A percentile compares a stretch with the other conserved stretches of the same genome.
Conservation (phyloP, 371 early-diverging fungal species). For the Lichtheimia corymbifera region DNA sequence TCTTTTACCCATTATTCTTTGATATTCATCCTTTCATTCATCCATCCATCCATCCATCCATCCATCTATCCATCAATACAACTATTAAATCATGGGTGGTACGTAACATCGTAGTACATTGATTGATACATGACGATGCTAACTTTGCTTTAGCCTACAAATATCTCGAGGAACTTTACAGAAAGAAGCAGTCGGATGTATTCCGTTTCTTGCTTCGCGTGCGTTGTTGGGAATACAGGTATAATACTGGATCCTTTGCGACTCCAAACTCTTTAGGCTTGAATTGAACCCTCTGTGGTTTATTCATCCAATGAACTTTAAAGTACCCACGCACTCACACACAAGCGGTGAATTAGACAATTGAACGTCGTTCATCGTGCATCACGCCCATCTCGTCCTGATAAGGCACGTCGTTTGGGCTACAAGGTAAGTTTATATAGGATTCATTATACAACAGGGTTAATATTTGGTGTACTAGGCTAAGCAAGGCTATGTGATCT, state of each 20-base stretch:
- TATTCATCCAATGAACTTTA: constrained; percentile 12
- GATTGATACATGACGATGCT: neutral
- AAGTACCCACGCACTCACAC: constrained; percentile 10
- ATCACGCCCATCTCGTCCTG: constrained; percentile 97
- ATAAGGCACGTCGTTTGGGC: constrained; percentile 98
- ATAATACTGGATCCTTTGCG: constrained; percentile 7
- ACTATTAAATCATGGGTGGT: constrained; percentile 10
- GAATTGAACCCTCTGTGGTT: neutral
- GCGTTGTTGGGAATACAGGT: constrained; percentile 97
- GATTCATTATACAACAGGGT: neutral
- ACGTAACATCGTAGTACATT: neutral
- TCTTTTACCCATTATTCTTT: neutral
- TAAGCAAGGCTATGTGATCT: constrained; percentile 98
- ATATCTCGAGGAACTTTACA: constrained; percentile 97
- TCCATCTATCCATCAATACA: constrained; percentile 14
- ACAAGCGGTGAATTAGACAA: constrained; percentile 51
- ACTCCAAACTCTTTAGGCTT: constrained; percentile 9
- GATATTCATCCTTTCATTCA: constrained; percentile 4
- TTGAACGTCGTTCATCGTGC: constrained; percentile 97
- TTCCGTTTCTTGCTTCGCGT: constrained; percentile 98
- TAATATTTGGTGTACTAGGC: constrained; percentile 39
- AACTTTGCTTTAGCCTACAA: constrained; percentile 69
- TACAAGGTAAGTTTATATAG: constrained; percentile 68
- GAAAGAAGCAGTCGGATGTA: constrained; percentile 99
- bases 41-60: constrained; percentile 29